phyloP scores from a whole-genome alignment of 2,329 filamentous ascomycete genomes.

The Colletotrichum noveboracense region DNA sequence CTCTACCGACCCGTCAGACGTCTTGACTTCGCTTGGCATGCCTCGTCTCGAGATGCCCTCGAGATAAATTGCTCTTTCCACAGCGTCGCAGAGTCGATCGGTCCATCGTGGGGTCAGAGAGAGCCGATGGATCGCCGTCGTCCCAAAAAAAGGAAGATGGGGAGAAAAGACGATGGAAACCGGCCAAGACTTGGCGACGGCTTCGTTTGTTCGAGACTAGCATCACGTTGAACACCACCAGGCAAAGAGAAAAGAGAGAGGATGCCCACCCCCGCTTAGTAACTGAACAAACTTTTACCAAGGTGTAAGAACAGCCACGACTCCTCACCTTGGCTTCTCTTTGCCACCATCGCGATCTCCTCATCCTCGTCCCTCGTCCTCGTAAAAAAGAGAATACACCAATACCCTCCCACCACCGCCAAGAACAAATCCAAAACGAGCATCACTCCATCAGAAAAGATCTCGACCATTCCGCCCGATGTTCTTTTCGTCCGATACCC shows the following conservation, averaged over 20 bases:
- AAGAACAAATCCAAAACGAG: neutral
- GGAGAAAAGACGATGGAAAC: neutral
- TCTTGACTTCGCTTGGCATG: neutral
- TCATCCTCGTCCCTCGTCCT: neutral
- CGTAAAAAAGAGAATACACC: neutral
- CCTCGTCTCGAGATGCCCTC: slow-evolving; percentile 8
- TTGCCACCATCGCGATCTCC: neutral
- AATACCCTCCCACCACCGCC: neutral
- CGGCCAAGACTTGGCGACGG: neutral
- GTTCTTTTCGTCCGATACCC: neutral
- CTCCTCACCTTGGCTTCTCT: slow-evolving; percentile 1
- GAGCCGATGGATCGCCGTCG: neutral
- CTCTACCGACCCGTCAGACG: neutral
- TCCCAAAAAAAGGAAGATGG: neutral
- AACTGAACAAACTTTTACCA: neutral
- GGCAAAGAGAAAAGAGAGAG: neutral
- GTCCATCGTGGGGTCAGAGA: neutral
- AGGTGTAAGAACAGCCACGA: neutral
- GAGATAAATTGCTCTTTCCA: slow-evolving; percentile 11
- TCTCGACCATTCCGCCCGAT: neutral
- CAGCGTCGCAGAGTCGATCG: neutral
- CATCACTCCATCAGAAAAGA: neutral
- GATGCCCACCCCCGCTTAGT: neutral
- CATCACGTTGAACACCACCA: neutral
- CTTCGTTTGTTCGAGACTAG: neutral